Evolutionary conservation across 495 filamentous ascomycete genomes (phyloP).

Genomic region (Cladorrhinum samala): DNA sequence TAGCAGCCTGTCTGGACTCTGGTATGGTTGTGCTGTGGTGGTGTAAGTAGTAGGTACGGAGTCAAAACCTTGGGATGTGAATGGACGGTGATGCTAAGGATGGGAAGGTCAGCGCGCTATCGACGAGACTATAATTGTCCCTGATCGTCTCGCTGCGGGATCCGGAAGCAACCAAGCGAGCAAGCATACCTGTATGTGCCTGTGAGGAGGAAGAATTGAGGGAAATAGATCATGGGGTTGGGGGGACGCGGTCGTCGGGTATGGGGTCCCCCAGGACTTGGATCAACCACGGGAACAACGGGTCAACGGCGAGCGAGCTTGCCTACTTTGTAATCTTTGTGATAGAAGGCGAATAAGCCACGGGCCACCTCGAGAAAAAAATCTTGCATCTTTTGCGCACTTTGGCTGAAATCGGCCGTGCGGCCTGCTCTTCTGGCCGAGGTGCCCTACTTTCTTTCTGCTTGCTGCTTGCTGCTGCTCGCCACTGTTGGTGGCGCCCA

Average conservation of each 20-base stretch:
- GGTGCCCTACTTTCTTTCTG: not conserved
- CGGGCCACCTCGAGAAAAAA: not conserved
- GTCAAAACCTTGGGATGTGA: not conserved
- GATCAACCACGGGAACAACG: not conserved
- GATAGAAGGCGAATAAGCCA: not conserved
- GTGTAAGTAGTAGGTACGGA: not conserved
- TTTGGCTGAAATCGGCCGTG: constrained; percentile 15
- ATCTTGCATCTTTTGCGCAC: constrained; percentile 4
- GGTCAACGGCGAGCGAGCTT: constrained; percentile 4
- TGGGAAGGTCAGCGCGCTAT: not conserved
- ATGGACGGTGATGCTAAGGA: not conserved
- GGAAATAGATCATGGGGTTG: constrained; percentile 12
- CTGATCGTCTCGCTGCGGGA: not conserved
- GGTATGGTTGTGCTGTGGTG: not conserved
- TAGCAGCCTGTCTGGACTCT: not conserved
- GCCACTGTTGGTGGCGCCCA: no score
- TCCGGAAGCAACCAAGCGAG: not conserved
- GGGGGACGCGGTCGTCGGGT: constrained; percentile 22
- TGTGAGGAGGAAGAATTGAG: constrained; percentile 3
- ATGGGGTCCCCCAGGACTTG: constrained; percentile 11
- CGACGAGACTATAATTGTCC: not conserved
- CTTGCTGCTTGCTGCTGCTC: no score
- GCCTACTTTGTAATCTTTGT: not conserved
- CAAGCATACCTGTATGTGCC: not conserved
- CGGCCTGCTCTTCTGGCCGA: constrained; percentile 1